A percentile compares a stretch with the other conserved stretches of the same genome.
phyloP scores from a whole-genome alignment of 345 rosid species.

The Kandelia obovata region DNA sequence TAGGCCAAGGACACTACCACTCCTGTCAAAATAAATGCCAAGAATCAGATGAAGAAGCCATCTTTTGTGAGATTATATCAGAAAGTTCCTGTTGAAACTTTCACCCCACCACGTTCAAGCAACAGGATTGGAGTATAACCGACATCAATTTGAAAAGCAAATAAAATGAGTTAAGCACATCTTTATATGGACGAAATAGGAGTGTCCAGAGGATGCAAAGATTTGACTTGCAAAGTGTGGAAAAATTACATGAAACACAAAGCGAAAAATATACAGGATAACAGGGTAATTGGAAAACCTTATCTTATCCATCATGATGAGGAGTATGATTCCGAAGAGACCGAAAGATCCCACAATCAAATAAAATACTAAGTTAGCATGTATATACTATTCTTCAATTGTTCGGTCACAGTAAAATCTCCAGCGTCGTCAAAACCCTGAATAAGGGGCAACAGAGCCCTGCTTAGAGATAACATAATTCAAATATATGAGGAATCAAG shows the following conservation, averaged over 20 bases:
- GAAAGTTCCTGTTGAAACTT: background rate
- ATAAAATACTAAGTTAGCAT: conserved; percentile 86
- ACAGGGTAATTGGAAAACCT: conserved; percentile 37
- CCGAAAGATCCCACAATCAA: conserved; percentile 83
- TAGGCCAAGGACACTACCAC: conserved; percentile 63
- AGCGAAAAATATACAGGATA: conserved; percentile 1
- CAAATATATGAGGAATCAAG: conserved; percentile 39
- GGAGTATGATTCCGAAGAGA: conserved; percentile 85
- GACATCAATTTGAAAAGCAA: conserved; percentile 5
- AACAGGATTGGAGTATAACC: background rate
- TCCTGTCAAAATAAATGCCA: conserved; percentile 38
- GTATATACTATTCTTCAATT: conserved; percentile 80
- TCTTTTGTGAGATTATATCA: background rate
- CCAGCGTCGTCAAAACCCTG: conserved; percentile 99
- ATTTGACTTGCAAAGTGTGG: conserved; percentile 10
- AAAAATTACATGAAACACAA: conserved; percentile 5
- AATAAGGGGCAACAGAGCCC: conserved; percentile 99
- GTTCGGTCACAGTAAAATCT: conserved; percentile 81
- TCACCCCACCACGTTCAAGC: background rate
- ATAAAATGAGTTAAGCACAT: background rate
- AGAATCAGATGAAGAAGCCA: background rate
- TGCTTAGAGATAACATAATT: conserved; percentile 64
- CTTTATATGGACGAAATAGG: background rate
- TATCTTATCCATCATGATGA: conserved; percentile 59
- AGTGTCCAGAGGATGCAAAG: background rate